Evolutionary conservation across 176 grass and related monocot species (phyloP), one percentile per base, ranked within the genome.

Genomic region (Cenchrus americanus): DNA sequence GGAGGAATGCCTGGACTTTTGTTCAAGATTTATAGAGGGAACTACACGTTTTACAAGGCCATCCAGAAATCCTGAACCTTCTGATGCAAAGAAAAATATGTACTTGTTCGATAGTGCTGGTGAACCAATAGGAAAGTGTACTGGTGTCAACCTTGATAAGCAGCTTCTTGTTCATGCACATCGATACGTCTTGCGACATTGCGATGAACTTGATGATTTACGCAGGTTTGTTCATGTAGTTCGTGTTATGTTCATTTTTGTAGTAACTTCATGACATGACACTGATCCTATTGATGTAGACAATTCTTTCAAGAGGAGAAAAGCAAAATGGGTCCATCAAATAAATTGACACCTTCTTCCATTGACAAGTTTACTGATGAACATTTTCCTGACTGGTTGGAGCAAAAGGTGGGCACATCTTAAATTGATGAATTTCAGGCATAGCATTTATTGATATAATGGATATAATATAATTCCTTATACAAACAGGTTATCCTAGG

Each of bases 1-100:
- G 34, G 34, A 82, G 22, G 71, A 88, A 43, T 67, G 69, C 4
- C 17, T 78, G 53, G 83, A 14, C 40, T 83, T 88, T 77, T 83
- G 8, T 21, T 69, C 66, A 12, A 69, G 66, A 46, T 69, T 69
- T 46, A 4, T 46, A 44, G 68, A 48, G 24, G 68, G 68, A 23
- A 71, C 42, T 7, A 71, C 68, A 48, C 10, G 68, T 47, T 48
- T 71, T 23, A 71, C 43, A 14, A 5, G 43, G 13, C 43, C 42
- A 14, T 7, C 21, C 22, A 11, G 21, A 14, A 71, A 71, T 24
- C 43, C 43, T 15, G 42, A 48, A 12, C 68, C 43, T 14, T 48
- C 42, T 14, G 5, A 71, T 24, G 22, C 5, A 5, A 22, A 10
- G 14, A 71, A 48, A 48, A n/a, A 69, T 12, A 12, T 21, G 10